Conservation (phyloP, 495 filamentous ascomycete genomes). For the Penicillium herquei region DNA sequence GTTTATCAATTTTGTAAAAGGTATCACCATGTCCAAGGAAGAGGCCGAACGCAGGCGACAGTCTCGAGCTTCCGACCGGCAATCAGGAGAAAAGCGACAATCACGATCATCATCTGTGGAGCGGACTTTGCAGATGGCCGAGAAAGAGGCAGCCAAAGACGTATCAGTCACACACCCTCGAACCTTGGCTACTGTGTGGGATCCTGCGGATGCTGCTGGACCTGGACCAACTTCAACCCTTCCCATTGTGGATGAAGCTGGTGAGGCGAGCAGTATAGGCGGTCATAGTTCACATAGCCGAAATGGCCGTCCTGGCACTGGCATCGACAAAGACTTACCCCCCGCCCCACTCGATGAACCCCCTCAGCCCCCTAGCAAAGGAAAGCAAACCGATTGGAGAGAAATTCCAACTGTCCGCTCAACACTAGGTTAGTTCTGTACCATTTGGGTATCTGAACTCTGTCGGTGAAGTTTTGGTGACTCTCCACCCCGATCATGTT, state of each 20-base stretch:
- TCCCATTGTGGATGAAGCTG: constrained; percentile 91
- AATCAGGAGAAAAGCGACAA: constrained; percentile 27
- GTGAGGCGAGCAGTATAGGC: constrained; percentile 72
- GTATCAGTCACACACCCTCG: constrained; percentile 53
- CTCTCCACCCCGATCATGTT: constrained; percentile 21
- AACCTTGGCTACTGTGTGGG: constrained; percentile 51
- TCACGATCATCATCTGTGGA: constrained; percentile 44
- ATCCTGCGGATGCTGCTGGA: constrained; percentile 53
- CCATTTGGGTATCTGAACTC: background rate
- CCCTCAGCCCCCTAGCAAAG: constrained; percentile 23
- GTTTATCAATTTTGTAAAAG: constrained; percentile 88
- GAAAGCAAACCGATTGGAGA: constrained; percentile 23
- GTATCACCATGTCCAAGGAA: constrained; percentile 85
- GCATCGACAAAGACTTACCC: constrained; percentile 53
- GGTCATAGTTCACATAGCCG: constrained; percentile 45
- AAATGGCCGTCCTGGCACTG: constrained; percentile 29
- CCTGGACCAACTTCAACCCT: constrained; percentile 63
- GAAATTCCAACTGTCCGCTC: constrained; percentile 5
- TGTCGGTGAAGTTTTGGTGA: constrained; percentile 8
- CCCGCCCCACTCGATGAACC: constrained; percentile 40
- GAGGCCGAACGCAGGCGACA: constrained; percentile 67
- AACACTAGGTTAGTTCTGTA: background rate
- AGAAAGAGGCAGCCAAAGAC: constrained; percentile 54
- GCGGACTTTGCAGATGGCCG: constrained; percentile 47
- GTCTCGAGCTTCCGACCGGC: constrained; percentile 27